A percentile compares a stretch with the other conserved stretches of the same genome.
These are phyloP conservation scores for Coccomyxa subellipsoidea DNA, from an alignment of 163 green algal genomes.

Conservation along the genomic window DNA sequence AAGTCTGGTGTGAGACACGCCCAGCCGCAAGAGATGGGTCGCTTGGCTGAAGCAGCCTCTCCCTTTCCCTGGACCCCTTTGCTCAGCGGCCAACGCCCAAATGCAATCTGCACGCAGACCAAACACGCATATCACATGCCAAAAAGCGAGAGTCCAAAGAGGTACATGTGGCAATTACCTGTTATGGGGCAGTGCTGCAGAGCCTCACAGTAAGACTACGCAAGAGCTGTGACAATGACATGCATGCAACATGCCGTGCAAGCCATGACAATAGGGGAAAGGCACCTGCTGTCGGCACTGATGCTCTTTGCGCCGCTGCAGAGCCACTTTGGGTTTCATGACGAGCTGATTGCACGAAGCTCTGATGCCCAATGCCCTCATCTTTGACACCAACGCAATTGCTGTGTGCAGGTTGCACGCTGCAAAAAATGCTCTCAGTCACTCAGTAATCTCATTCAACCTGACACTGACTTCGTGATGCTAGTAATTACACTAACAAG, in stretches of 20 bases:
- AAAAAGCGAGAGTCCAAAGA: not conserved
- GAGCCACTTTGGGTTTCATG: not conserved
- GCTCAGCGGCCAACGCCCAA: not conserved
- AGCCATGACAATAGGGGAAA: not conserved
- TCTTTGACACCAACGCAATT: constrained; percentile 12
- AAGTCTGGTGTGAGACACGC: not conserved
- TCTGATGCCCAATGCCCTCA: constrained; percentile 3
- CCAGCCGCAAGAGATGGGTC: not conserved
- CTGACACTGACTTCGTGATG: no score
- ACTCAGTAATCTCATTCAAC: no score
- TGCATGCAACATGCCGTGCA: no score
- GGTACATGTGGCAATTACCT: no score
- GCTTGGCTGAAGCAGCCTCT: not conserved
- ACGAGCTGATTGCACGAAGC: not conserved
- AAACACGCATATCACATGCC: not conserved
- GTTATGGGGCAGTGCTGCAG: no score
- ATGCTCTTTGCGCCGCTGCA: constrained; percentile 3
- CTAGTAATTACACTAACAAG: not conserved
- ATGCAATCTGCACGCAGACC: not conserved
- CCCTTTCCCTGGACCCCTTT: constrained; percentile 5
- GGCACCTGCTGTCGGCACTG: not conserved
- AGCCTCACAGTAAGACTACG: no score
- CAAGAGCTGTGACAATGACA: no score
- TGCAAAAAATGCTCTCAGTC: constrained; percentile 1
- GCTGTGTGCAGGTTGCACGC: constrained; percentile 17